These are phyloP conservation scores for Verbena officinalis DNA, from an alignment of 257 asterid species.

Conservation along the genomic window DNA sequence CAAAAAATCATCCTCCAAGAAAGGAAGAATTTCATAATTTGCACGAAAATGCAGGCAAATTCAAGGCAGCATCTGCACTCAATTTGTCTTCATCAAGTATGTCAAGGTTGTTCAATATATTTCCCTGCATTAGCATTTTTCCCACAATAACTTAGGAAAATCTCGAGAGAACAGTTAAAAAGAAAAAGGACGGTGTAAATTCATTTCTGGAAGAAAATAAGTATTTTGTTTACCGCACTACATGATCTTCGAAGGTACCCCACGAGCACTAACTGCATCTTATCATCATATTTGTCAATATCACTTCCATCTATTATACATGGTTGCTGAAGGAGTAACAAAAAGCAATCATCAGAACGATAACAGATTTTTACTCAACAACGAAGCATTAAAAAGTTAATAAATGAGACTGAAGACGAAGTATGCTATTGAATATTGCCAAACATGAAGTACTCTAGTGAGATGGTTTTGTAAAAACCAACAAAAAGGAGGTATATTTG, in stretches of 20 bases:
- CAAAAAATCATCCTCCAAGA: conserved; percentile 20
- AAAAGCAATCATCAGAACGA: neutral
- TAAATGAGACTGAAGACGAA: no score
- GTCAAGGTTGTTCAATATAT: conserved; percentile 25
- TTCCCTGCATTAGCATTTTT: conserved; percentile 32
- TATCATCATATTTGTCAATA: conserved; percentile 31
- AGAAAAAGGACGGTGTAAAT: neutral
- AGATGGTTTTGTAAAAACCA: neutral
- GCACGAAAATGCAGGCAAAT: conserved; percentile 49
- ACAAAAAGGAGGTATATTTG: neutral
- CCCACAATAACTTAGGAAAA: conserved; percentile 4
- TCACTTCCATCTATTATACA: conserved; percentile 40
- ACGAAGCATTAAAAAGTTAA: no score
- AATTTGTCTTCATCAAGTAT: conserved; percentile 57
- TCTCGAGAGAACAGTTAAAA: neutral
- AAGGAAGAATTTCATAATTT: conserved; percentile 36
- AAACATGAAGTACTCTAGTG: no score
- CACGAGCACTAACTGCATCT: conserved; percentile 60
- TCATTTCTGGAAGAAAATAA: neutral
- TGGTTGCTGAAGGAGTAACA: conserved; percentile 49
- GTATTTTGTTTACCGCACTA: conserved; percentile 43
- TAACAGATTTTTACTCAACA: neutral
- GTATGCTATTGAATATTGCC: neutral
- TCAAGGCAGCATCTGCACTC: conserved; percentile 49
- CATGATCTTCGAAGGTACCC: conserved; percentile 67